Conservation (phyloP, 768 basidiomycete genomes). For the Austroboletus eburneus region DNA sequence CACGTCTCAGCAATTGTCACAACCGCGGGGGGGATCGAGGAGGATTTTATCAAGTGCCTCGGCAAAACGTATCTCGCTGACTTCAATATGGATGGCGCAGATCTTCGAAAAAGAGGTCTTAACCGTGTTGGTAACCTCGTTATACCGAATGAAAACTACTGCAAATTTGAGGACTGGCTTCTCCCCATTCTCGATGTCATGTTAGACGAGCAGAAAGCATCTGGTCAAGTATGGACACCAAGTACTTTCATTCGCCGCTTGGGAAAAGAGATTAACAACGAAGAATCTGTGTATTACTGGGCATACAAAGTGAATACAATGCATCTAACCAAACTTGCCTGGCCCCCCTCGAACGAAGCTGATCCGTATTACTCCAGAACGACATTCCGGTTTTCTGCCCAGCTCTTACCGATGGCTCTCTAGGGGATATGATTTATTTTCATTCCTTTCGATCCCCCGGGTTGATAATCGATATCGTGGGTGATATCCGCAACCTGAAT, state of each 20-base stretch:
- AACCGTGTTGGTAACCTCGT: constrained; percentile 96
- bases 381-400: constrained; percentile 99
- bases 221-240: constrained; percentile 81
- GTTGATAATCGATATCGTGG: constrained; percentile 88
- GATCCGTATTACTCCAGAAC: constrained; percentile 57
- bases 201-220: constrained; percentile 80
- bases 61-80: constrained; percentile 95
- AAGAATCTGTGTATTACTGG: constrained; percentile 99
- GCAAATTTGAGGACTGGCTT: constrained; percentile 99
- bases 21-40: constrained; percentile 97
- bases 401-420: constrained; percentile 94
- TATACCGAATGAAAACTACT: constrained; percentile 98
- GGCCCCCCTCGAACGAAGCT: constrained; percentile 18
- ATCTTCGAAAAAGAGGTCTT: constrained; percentile 83
- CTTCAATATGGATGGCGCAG: constrained; percentile 88
- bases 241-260: constrained; percentile 87
- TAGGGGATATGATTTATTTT: constrained; percentile 99
- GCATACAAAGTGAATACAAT: constrained; percentile 84
- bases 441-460: constrained; percentile 89
- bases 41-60: constrained; percentile 98
- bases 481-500: constrained; percentile 89
- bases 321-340: constrained; percentile 11
- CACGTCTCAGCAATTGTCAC: constrained; percentile 90
- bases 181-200: constrained; percentile 87
- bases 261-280: constrained; percentile 97